Base-by-base conservation (phyloP, 805 yeast genomes). In the Schwanniomyces vanrijiae region DNA sequence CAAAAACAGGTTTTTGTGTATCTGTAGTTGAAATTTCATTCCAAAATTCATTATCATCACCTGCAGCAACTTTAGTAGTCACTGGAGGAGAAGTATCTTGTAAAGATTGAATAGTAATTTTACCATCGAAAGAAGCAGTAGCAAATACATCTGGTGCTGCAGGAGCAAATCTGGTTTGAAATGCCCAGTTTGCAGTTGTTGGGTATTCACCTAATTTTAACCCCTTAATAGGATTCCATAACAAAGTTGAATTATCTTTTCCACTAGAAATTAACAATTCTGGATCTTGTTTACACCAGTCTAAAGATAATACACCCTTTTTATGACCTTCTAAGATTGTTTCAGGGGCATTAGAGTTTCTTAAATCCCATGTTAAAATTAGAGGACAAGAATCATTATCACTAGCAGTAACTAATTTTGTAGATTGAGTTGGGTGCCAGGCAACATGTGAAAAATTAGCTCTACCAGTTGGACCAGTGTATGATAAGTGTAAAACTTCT, bases 371-470 rank as follows among this genome's bases (percentile, higher is more conserved):
- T 13, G 92, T 76, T 53, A 90, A 70, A 45, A 94, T 83, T 26
- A 87, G 78, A 10, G 99, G 96, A 43, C 82, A 81, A 18, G 77
- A 73, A 65, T 91, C 97, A 48, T 82, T 80, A 50, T 86, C 90
- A 24, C 94, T 84, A 22, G 96, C 96, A 21, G 98, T 92, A 22
- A 88, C 83, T 49, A 94, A 79, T 62, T 82, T 86, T 13, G 98
- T 92, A 48, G 92, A 82, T 68, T 84, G 85, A 38, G 78, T 70
- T 47, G 99, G 99, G 66, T 94, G 97, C 99, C 99, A 94, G 48
- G 86, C 90, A 11, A 94, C 95, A 50, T 80, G 78, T 29, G 95
- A 82, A 43, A 92, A 77, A 46, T 84, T 85, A 20, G 90, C 85
- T 59, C 86, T 80, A 5, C 64, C 64, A 24, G 52, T 52, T 10